Percentiles rank a stretch among this genome's conserved stretches.
These are phyloP conservation scores for Dalbergia cultrata DNA, from an alignment of 306 rosid species.

Conservation along the genomic window DNA sequence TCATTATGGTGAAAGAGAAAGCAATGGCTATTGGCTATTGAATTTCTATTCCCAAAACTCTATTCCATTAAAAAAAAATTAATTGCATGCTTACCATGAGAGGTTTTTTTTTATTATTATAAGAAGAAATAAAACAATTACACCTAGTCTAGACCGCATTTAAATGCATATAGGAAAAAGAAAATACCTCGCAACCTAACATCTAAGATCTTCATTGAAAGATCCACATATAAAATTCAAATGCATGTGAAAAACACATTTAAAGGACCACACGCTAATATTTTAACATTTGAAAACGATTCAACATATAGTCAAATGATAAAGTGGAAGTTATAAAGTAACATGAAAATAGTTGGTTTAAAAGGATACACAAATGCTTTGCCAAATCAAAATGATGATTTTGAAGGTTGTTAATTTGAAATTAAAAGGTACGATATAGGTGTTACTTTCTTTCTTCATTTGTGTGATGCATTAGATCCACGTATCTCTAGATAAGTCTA, in stretches of 20 bases:
- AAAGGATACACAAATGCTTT: slow-evolving; percentile 58
- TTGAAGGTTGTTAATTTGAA: slow-evolving; percentile 57
- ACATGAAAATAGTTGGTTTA: slow-evolving; percentile 57
- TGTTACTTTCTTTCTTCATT: slow-evolving; percentile 93
- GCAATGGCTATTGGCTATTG: no score
- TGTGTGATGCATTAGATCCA: neutral
- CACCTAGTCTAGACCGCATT: no score
- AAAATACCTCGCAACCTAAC: slow-evolving; percentile 78
- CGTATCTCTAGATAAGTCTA: no score
- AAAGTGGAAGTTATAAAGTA: slow-evolving; percentile 47
- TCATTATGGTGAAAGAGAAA: no score
- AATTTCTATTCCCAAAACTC: no score
- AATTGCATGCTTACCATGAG: no score
- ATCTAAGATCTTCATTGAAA: slow-evolving; percentile 65
- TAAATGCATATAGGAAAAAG: slow-evolving; percentile 56
- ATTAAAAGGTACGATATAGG: slow-evolving; percentile 66
- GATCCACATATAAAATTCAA: slow-evolving; percentile 66
- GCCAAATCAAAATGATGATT: slow-evolving; percentile 46
- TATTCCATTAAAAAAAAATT: no score
- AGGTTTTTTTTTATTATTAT: no score
- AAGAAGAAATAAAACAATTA: no score
- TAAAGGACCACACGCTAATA: slow-evolving; percentile 57
- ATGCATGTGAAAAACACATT: slow-evolving; percentile 77
- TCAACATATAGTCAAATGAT: slow-evolving; percentile 49
- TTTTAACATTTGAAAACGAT: slow-evolving; percentile 49